Conservation (phyloP, 495 filamentous ascomycete genomes). For the Penicillium nucicola region DNA sequence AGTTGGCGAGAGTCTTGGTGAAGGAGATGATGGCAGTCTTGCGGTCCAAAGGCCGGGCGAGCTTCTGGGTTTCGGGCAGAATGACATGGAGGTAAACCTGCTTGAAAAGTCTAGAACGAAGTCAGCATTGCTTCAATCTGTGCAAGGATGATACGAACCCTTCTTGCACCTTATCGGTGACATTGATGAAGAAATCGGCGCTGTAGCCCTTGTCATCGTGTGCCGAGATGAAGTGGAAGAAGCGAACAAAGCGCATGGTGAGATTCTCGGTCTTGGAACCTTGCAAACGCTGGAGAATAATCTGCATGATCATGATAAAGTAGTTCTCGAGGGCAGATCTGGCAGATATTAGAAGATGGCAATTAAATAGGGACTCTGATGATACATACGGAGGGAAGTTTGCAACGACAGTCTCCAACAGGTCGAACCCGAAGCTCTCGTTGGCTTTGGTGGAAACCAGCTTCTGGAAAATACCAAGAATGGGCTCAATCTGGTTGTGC, state of each 20-base stretch:
- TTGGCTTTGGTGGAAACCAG: conserved; percentile 69
- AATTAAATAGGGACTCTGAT: background rate
- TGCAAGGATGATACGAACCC: conserved; percentile 43
- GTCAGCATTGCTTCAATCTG: conserved; percentile 20
- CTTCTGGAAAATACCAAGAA: conserved; percentile 90
- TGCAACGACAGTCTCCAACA: conserved; percentile 75
- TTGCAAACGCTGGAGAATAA: conserved; percentile 81
- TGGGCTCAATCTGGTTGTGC: conserved; percentile 72
- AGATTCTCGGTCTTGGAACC: conserved; percentile 74
- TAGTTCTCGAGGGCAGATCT: conserved; percentile 68
- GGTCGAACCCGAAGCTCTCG: conserved; percentile 81
- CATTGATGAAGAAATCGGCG: conserved; percentile 81
- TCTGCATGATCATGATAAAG: conserved; percentile 72
- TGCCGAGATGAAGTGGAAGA: conserved; percentile 88
- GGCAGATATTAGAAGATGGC: conserved; percentile 11
- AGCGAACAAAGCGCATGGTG: conserved; percentile 76
- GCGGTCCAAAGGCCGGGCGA: conserved; percentile 82
- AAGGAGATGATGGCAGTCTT: conserved; percentile 91
- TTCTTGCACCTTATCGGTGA: conserved; percentile 75
- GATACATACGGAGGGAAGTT: conserved; percentile 59
- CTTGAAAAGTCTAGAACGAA: conserved; percentile 62
- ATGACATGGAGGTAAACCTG: conserved; percentile 82
- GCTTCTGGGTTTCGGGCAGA: conserved; percentile 80
- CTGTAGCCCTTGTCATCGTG: conserved; percentile 73
- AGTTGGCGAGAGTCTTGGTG: conserved; percentile 84